Percentiles rank a stretch among this genome's conserved stretches.
Conservation (phyloP, 208 protist genomes). For the Wallacemonas sp. region DNA sequence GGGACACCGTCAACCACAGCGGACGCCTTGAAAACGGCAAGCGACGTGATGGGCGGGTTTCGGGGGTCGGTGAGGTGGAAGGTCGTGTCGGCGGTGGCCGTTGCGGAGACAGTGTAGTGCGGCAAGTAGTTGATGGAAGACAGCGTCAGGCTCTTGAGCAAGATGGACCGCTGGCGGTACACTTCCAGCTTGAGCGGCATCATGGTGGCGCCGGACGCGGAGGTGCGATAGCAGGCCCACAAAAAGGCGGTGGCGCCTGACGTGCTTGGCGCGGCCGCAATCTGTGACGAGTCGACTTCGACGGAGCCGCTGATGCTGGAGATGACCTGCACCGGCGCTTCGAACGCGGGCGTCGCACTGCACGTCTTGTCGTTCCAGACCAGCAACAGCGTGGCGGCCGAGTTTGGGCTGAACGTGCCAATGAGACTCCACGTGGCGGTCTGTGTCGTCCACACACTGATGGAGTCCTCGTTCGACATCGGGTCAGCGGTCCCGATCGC, state of each 20-base stretch:
- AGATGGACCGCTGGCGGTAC: slow-evolving; percentile 32
- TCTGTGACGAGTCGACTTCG: slow-evolving; percentile 39
- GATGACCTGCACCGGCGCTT: slow-evolving; percentile 28
- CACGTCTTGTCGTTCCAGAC: slow-evolving; percentile 65
- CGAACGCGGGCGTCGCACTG: slow-evolving; percentile 32
- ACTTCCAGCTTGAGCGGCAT: slow-evolving; percentile 48
- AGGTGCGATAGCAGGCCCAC: slow-evolving; percentile 34
- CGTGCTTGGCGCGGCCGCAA: slow-evolving; percentile 27
- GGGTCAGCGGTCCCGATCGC: slow-evolving; percentile 38
- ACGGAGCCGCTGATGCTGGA: slow-evolving; percentile 41
- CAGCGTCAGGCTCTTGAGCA: slow-evolving; percentile 41
- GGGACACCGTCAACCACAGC: slow-evolving; percentile 15
- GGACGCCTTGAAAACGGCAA: slow-evolving; percentile 37
- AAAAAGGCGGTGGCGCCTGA: slow-evolving; percentile 16
- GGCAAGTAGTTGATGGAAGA: slow-evolving; percentile 65
- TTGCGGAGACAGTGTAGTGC: slow-evolving; percentile 37
- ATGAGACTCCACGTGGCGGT: slow-evolving; percentile 46
- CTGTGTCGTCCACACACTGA: slow-evolving; percentile 61
- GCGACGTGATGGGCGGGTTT: slow-evolving; percentile 47
- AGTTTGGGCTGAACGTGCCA: slow-evolving; percentile 39
- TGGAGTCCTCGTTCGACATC: slow-evolving; percentile 24
- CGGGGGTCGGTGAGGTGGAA: slow-evolving; percentile 57
- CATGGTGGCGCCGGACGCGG: slow-evolving; percentile 1
- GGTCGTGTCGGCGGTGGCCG: slow-evolving; percentile 28
- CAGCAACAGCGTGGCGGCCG: slow-evolving; percentile 37